A percentile compares a stretch with the other conserved stretches of the same genome.
Conservation (phyloP, 2,329 filamentous ascomycete genomes). For the Venturia nashicola region DNA sequence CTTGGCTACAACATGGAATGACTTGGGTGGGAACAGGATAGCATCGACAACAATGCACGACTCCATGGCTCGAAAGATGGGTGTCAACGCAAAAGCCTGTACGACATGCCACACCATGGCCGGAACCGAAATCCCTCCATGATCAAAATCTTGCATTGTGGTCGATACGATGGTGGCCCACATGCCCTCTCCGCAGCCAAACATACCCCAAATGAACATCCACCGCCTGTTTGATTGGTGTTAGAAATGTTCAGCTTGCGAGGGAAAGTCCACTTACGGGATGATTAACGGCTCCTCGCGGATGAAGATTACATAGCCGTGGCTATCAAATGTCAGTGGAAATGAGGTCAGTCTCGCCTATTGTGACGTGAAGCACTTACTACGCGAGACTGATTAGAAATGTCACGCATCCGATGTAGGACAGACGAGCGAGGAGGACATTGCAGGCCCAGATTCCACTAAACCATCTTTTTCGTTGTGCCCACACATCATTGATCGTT, state of each 20-base stretch:
- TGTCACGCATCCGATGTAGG: background rate
- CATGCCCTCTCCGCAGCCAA: background rate
- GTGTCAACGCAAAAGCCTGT: background rate
- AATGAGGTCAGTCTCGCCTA: background rate
- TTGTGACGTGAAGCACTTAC: background rate
- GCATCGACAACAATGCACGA: background rate
- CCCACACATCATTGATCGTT: constrained; percentile 3
- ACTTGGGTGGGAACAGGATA: background rate
- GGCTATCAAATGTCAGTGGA: background rate
- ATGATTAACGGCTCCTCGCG: background rate
- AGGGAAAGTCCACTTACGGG: background rate
- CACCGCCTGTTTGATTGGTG: background rate
- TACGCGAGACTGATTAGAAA: background rate
- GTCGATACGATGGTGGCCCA: background rate
- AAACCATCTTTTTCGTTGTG: constrained; percentile 8
- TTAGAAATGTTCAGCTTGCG: background rate
- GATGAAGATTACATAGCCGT: background rate
- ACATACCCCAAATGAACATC: background rate
- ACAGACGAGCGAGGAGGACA: background rate
- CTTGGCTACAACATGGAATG: background rate
- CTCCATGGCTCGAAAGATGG: background rate
- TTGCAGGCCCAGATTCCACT: constrained; percentile 4
- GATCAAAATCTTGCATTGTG: background rate
- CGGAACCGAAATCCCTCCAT: background rate
- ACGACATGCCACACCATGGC: background rate